A percentile compares a stretch with the other conserved stretches of the same genome.
These are phyloP conservation scores for Trichophyton schoenleinii DNA, from an alignment of 2,329 filamentous ascomycete species.

Conservation along the genomic window DNA sequence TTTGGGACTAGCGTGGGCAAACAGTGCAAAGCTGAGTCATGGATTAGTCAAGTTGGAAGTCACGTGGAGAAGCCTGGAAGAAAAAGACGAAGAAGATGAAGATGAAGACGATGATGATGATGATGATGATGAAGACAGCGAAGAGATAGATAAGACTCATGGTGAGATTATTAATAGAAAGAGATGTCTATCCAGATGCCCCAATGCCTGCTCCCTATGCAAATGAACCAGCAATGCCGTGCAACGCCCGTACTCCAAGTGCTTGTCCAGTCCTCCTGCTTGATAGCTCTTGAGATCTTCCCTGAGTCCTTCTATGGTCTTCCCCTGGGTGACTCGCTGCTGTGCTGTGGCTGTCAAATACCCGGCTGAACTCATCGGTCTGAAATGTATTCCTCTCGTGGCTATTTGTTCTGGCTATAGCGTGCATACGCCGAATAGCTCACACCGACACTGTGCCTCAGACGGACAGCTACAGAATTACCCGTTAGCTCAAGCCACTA, in stretches of 20 bases:
- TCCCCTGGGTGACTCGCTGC: too few relatives aligned
- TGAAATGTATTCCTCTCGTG: not conserved
- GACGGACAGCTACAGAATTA: conserved; percentile 5
- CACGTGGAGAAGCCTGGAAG: not conserved
- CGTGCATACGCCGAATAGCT: conserved; percentile 8
- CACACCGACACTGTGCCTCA: conserved; percentile 7
- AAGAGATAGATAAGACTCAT: not conserved
- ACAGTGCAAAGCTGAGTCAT: not conserved
- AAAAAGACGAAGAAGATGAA: not conserved
- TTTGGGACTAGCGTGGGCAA: not conserved
- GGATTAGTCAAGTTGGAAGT: not conserved
- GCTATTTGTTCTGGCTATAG: not conserved
- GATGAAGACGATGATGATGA: too few relatives aligned
- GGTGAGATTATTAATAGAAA: not conserved
- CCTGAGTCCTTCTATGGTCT: too few relatives aligned
- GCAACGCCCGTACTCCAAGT: not conserved
- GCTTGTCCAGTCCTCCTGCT: too few relatives aligned
- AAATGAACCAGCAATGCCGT: not conserved
- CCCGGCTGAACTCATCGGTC: not conserved
- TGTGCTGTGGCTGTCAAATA: too few relatives aligned
- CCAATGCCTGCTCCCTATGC: not conserved
- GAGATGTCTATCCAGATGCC: not conserved
- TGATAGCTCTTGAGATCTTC: too few relatives aligned
- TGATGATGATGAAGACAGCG: too few relatives aligned
- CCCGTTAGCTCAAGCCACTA: not conserved